A percentile compares a stretch with the other conserved stretches of the same genome.
Evolutionary conservation across 208 protist species (phyloP).

Genomic region (Trypanosoma melophagium): DNA sequence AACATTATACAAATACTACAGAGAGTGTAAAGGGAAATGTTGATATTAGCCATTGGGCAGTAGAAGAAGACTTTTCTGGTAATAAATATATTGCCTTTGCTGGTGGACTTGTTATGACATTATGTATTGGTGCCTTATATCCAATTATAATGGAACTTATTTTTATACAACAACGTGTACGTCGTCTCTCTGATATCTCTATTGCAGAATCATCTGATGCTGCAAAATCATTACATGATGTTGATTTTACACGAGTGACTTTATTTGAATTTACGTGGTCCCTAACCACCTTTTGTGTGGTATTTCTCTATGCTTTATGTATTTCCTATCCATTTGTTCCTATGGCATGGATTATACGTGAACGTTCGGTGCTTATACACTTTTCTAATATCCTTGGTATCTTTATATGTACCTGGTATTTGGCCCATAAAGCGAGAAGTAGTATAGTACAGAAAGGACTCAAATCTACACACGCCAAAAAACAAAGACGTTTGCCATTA

Average conservation of each 20-base stretch:
- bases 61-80: slow-evolving; percentile 54
- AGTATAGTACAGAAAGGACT: neutral
- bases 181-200: slow-evolving; percentile 29
- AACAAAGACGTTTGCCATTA: slow-evolving; percentile 58
- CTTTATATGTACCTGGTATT: slow-evolving; percentile 26
- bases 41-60: slow-evolving; percentile 47
- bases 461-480: slow-evolving; percentile 11
- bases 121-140: slow-evolving; percentile 60
- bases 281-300: slow-evolving; percentile 13
- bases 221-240: slow-evolving; percentile 24
- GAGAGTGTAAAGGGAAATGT: slow-evolving; percentile 36
- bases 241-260: slow-evolving; percentile 28
- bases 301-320: slow-evolving; percentile 48
- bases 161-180: slow-evolving; percentile 44
- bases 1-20: slow-evolving; percentile 49
- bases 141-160: slow-evolving; percentile 69
- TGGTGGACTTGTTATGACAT: slow-evolving; percentile 57
- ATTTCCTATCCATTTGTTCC: slow-evolving; percentile 82
- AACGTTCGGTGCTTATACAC: slow-evolving; percentile 49
- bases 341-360: slow-evolving; percentile 63
- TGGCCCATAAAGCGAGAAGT: slow-evolving; percentile 35
- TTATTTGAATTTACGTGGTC: slow-evolving; percentile 58
- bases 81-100: slow-evolving; percentile 57
- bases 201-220: slow-evolving; percentile 14
- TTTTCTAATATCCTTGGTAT: slow-evolving; percentile 18